Conservation (phyloP, 2,329 filamentous ascomycete species). For the Aspergillus novoparasiticus region DNA sequence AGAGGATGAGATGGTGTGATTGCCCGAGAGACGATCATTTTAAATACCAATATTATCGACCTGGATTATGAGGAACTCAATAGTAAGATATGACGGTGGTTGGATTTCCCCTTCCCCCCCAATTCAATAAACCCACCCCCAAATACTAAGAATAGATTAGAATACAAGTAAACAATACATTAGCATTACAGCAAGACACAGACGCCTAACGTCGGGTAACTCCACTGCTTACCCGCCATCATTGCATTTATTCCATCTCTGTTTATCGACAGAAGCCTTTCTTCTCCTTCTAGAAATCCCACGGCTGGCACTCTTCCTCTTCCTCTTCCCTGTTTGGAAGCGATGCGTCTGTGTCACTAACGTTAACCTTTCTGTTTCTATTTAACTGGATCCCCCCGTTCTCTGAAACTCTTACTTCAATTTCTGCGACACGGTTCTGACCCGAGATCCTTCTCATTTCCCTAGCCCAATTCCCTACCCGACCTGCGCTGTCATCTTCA, state of each 20-base stretch:
- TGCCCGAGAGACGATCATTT: neutral
- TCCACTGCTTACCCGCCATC: slow-evolving; percentile 4
- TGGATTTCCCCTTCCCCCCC: neutral
- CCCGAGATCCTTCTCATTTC: slow-evolving; percentile 17
- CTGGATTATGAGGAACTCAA: neutral
- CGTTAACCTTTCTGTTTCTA: neutral
- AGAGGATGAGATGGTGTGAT: neutral
- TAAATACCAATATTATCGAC: neutral
- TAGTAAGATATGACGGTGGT: neutral
- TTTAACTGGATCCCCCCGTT: neutral
- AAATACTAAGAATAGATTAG: slow-evolving; percentile 2
- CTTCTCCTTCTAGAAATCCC: neutral
- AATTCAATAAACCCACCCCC: neutral
- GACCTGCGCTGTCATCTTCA: neutral
- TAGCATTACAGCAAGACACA: neutral
- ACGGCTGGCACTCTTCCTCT: neutral
- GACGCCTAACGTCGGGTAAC: neutral
- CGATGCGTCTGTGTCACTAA: neutral
- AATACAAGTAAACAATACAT: slow-evolving; percentile 6
- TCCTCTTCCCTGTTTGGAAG: neutral
- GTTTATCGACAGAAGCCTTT: neutral
- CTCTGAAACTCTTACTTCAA: slow-evolving; percentile 4
- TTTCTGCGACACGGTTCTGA: slow-evolving; percentile 14
- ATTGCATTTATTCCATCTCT: neutral
- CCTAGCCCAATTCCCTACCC: neutral